Base-by-base conservation (phyloP, 2,329 filamentous ascomycete species). In the Fusarium guadeloupense region DNA sequence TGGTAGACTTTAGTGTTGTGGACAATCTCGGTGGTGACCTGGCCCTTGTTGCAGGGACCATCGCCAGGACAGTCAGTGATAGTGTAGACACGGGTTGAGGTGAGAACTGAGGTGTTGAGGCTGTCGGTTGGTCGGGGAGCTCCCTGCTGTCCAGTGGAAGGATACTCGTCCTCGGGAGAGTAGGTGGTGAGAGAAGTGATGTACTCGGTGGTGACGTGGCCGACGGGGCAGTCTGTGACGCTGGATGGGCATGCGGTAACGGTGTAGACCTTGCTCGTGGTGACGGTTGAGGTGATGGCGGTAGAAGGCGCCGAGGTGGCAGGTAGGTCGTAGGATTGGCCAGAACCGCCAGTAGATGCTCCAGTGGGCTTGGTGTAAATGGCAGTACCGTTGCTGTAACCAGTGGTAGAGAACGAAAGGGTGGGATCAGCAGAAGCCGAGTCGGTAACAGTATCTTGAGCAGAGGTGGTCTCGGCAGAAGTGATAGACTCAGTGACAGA, bases 41-140 rank as follows among this genome's bases (percentile, higher is more conserved):
- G 51, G 20, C 52, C 59, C 51, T 66, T 64, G 54, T 38, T 31
- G 54, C 70, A 72, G 13, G 64, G 40, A 13, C 49, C 83, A 49
- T 79, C 78, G 41, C 84, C 79, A 39, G 77, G 78, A 79, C 85
- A 87, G 33, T 80, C 80, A 69, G 82, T 85, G 76, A 86, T 76
- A 72, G 84, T 87, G 68, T 82, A 76, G 71, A 83, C 77, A 68
- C 79, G 78, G 61, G 83, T 85, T 66, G 78, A 74, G 76, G 80
- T 84, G 75, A 84, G 73, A 68, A 81, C 75, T 21, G 74, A 75
- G 47, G 78, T 33, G 7, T 52, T 26, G 5, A 61, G 64, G 0
- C 33, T 50, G 25, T 56, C 59, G 19, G 65, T 62, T 1, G 60
- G 50, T 3, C 43, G 33, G 9, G 59, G 57, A 9, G 50, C 47